Evolutionary conservation across 768 basidiomycete species (phyloP).

Genomic region (Rhizopogon vesiculosus): DNA sequence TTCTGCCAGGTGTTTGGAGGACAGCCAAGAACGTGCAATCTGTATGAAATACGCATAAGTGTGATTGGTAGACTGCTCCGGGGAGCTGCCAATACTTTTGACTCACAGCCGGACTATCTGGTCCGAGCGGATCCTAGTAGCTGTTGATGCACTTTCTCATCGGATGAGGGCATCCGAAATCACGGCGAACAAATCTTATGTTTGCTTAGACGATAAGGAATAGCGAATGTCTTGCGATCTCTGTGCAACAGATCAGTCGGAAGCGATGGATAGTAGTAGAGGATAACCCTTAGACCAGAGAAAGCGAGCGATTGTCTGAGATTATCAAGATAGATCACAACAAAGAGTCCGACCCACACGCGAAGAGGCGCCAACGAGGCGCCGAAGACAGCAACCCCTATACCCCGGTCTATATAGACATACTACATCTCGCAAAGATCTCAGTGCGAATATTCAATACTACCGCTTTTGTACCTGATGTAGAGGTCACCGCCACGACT

Average conservation of each 20-base stretch:
- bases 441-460: too few species aligned
- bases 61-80: not conserved
- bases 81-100: not conserved
- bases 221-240: not conserved
- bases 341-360: slow-evolving; percentile 25
- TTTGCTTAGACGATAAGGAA: not conserved
- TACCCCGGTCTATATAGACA: slow-evolving; percentile 9
- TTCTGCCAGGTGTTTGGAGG: slow-evolving; percentile 12
- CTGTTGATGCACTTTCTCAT: not conserved
- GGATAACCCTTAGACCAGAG: not conserved
- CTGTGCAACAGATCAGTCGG: not conserved
- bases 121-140: too few species aligned
- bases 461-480: too few species aligned
- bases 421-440: too few species aligned
- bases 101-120: too few species aligned
- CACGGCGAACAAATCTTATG: not conserved
- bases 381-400: slow-evolving; percentile 10
- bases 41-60: slow-evolving; percentile 8
- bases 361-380: slow-evolving; percentile 10
- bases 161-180: not conserved
- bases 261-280: not conserved
- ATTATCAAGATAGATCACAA: slow-evolving; percentile 13
- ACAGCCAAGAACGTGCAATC: slow-evolving; percentile 12
- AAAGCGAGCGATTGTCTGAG: too few species aligned
- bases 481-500: slow-evolving; percentile 39